Conservation (phyloP, 768 basidiomycete species). For the Kwoniella sp. region DNA sequence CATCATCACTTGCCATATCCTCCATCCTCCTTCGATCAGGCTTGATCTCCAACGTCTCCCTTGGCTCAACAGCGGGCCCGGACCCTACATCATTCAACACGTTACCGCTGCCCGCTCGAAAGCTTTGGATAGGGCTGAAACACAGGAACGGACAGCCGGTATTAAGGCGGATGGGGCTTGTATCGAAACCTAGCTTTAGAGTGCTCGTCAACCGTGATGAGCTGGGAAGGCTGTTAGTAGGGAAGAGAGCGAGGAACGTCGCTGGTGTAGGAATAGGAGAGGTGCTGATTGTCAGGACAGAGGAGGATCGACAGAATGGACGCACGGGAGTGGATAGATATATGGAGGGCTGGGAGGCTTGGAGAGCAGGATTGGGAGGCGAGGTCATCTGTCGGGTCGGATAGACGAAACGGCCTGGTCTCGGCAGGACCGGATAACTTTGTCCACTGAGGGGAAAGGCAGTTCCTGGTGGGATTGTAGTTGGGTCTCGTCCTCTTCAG, state of each 20-base stretch:
- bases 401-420: slow-evolving; percentile 39
- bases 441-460: no score
- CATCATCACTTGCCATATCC: slow-evolving; percentile 87
- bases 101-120: slow-evolving; percentile 67
- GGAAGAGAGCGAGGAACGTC: slow-evolving; percentile 76
- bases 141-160: slow-evolving; percentile 89
- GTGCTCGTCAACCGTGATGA: slow-evolving; percentile 75
- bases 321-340: slow-evolving; percentile 58
- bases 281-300: slow-evolving; percentile 79
- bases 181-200: slow-evolving; percentile 80
- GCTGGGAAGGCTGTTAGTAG: slow-evolving; percentile 76
- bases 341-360: slow-evolving; percentile 90
- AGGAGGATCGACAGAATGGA: slow-evolving; percentile 66
- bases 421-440: no score
- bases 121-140: slow-evolving; percentile 94
- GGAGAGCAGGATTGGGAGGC: slow-evolving; percentile 73
- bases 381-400: slow-evolving; percentile 84
- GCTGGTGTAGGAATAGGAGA: slow-evolving; percentile 89
- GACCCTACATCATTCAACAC: slow-evolving; percentile 67
- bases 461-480: no score
- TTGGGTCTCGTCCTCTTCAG: no score
- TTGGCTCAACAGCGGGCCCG: slow-evolving; percentile 64
- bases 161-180: slow-evolving; percentile 72
- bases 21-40: slow-evolving; percentile 89
- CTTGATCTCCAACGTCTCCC: slow-evolving; percentile 78